Evolutionary conservation across 2,329 filamentous ascomycete species (phyloP), one percentile per base, ranked within the genome.

Genomic region (Arthrocladium fulminans): DNA sequence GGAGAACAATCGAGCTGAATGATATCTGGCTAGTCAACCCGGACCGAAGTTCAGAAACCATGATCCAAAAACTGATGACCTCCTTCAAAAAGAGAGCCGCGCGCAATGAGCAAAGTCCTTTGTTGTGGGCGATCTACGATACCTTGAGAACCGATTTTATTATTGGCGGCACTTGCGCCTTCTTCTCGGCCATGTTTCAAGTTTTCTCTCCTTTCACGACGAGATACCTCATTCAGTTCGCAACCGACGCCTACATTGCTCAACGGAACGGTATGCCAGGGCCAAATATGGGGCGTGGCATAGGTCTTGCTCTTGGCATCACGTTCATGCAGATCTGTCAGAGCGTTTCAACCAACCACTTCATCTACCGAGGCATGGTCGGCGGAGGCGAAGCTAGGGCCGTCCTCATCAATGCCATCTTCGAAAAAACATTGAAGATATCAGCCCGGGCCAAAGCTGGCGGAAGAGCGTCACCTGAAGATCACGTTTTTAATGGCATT

Each of bases 1-100:
- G 87, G 61, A 82, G 92, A 12, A 80, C 82, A 2, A 75, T 98
- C 2, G 84, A 95, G 60, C 69, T 82, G 48, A 86, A 85, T 56
- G 92, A 98, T 63, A 80, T 98, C 49, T 97, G 88, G 84, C 70
- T 74, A 1, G 85, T 97, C 57, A 96, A 96, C 54, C 89, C 89
- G 0, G 71, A 85, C 51, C 77, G 92, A 51, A 77, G 80, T 13
- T 81, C 87, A 38, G 80, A 86, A 53, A 70, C 80, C 9, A 71
- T 95, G 65, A 81, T 85, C 6, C 65, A 68, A 6, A 83, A 75
- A 56, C 69, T 94, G 39, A 75, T 81, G 51, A 73, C 70, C 4
- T 78, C 84, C 0, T 89, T 96, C 63, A 72, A 83, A 52, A 76
- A 73, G 54, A 77, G 86, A n/a, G 72, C 80, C 4, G 74, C 77